Evolutionary conservation across 2,329 filamentous ascomycete species (phyloP), one percentile per base, ranked within the genome.

Genomic region (Exophiala alcalophila): DNA sequence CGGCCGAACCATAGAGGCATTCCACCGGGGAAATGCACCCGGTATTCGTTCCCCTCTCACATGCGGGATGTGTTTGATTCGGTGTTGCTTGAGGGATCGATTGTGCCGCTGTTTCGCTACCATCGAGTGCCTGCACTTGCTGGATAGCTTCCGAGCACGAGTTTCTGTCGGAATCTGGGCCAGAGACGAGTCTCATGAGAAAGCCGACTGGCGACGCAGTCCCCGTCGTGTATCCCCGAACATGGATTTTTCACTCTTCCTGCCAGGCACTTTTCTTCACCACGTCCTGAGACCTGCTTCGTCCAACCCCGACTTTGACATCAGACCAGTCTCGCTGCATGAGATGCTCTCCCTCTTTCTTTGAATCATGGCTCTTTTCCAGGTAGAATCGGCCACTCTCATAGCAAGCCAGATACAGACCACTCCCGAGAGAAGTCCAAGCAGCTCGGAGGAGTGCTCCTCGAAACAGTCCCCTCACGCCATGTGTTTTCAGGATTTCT

Each of bases 361-460:
- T 44, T 25, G 47, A 44, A 40, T 43, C 54, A 37, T 61, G 54
- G 28, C 58, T 53, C 35, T 60, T 61, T 54, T 68, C 65, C 15
- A 70, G 49, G 71, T 78, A 86, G 26, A 77, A 69, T 59, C 87
- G 81, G 7, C 85, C 83, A 52, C 81, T 82, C 63, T 95, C 89
- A 65, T 95, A 95, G 29, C 85, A 83, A 16, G 87, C 86, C 28
- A 95, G 67, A 70, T 95, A 95, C 42, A 95, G 66, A 3, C 88
- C 88, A 60, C 84, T 84, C 0, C 88, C 87, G 4, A 94, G 53
- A 40, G 87, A 83, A 10, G 89, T 92, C 89, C 89, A 95, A 1
- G 77, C 76, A 6, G 77, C 80, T 47, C 90, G 77, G 53, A 95
- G 67, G 23, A 76, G 67, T 2, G 81, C 86, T 5, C 90, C 90